These are phyloP conservation scores for Dryas integrifolia DNA, from an alignment of 331 rosid species.

Conservation along the genomic window DNA sequence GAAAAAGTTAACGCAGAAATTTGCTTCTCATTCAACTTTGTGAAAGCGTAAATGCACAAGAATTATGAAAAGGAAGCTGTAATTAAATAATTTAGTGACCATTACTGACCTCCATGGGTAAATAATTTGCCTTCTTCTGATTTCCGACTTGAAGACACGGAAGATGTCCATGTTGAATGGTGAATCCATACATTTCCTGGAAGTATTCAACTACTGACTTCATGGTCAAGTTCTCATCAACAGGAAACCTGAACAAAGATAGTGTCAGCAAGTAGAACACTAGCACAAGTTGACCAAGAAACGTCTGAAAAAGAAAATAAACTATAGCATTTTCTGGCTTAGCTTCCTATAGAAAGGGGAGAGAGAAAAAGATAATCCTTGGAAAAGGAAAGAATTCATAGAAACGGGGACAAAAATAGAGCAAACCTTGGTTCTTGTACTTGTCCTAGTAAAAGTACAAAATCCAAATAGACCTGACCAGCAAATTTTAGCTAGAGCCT, in stretches of 20 bases:
- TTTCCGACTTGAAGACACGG: constrained; percentile 99
- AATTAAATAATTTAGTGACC: constrained; percentile 2
- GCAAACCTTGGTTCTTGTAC: too few species aligned
- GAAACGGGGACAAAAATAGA: background rate
- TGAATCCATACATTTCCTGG: constrained; percentile 98
- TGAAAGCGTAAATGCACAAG: constrained; percentile 23
- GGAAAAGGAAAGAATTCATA: background rate
- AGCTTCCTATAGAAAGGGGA: background rate
- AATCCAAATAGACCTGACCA: background rate
- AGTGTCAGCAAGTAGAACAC: constrained; percentile 12
- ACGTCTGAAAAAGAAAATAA: background rate
- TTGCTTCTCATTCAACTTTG: constrained; percentile 89
- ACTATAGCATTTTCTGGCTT: background rate
- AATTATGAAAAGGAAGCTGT: constrained; percentile 1
- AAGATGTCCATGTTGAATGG: constrained; percentile 85
- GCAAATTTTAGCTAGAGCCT: constrained; percentile 2
- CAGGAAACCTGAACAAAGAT: constrained; percentile 72
- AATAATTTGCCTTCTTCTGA: constrained; percentile 95
- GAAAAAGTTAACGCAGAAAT: constrained; percentile 47
- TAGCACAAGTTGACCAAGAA: background rate
- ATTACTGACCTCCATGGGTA: constrained; percentile 87
- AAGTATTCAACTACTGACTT: constrained; percentile 96
- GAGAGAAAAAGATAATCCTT: background rate
- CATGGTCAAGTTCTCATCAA: constrained; percentile 91
- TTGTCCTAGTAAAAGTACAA: background rate